Conservation (phyloP, 192 early-diverging fungal species). For the Podila minutissima region DNA sequence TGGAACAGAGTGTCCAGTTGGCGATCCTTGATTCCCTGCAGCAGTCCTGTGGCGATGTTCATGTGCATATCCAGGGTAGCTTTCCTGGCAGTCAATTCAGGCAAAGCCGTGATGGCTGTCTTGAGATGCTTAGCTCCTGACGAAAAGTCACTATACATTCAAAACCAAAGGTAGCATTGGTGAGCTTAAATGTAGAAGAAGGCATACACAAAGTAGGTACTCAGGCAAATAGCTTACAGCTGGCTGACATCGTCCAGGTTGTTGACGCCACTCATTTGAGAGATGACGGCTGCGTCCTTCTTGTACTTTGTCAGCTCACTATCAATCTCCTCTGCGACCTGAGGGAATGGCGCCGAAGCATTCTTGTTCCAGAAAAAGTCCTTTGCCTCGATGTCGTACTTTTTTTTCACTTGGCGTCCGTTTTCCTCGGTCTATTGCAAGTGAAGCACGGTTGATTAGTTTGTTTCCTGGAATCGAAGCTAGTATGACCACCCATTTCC, state of each 20-base stretch:
- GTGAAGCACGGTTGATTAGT: neutral
- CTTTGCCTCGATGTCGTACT: constrained; percentile 87
- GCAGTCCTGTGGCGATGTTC: constrained; percentile 92
- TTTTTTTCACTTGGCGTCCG: constrained; percentile 71
- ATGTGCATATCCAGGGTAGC: constrained; percentile 97
- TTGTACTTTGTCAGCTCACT: constrained; percentile 94
- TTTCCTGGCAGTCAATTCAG: constrained; percentile 95
- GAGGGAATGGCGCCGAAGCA: constrained; percentile 92
- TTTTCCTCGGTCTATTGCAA: constrained; percentile 64
- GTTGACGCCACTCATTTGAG: constrained; percentile 83
- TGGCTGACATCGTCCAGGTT: constrained; percentile 83
- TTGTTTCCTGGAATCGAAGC: neutral
- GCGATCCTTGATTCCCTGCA: constrained; percentile 90
- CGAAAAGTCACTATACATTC: constrained; percentile 70
- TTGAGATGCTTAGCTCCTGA: constrained; percentile 90
- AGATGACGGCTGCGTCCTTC: constrained; percentile 93
- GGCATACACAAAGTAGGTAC: neutral
- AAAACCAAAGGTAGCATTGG: neutral
- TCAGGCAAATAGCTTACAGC: constrained; percentile 54
- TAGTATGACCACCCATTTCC: too few species aligned
- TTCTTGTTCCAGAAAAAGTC: constrained; percentile 97
- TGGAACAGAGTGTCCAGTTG: constrained; percentile 95
- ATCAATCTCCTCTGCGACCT: constrained; percentile 97
- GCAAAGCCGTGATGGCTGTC: constrained; percentile 90
- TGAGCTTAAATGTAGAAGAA: neutral